Conservation (phyloP, 352 stramenopile species). For the Globisporangium orthogonon region DNA sequence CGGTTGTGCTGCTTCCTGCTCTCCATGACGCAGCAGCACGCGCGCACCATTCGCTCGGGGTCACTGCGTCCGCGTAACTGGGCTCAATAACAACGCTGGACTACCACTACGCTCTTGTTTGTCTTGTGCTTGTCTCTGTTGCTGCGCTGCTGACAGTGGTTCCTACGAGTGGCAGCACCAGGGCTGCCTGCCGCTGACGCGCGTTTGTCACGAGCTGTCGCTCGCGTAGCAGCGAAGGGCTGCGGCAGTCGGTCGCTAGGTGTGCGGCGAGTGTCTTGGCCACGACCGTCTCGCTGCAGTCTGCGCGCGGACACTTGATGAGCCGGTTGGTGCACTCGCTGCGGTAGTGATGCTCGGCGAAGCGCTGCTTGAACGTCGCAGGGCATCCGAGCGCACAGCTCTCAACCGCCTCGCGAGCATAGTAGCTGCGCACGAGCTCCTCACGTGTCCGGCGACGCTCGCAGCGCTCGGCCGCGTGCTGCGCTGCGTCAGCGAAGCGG, state of each 20-base stretch:
- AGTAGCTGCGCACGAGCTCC: conserved; percentile 26
- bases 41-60: conserved; percentile 9
- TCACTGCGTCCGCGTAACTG: conserved; percentile 6
- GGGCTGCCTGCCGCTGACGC: conserved; percentile 1
- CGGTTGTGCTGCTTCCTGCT: conserved; percentile 5
- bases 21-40: neutral
- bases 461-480: conserved; percentile 30
- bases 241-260: conserved; percentile 33
- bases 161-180: neutral
- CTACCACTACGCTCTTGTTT: conserved; percentile 20
- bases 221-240: conserved; percentile 15
- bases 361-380: conserved; percentile 22
- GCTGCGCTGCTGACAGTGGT: neutral
- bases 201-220: conserved; percentile 29
- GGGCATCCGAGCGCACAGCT: conserved; percentile 43
- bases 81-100: conserved; percentile 16
- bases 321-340: conserved; percentile 43
- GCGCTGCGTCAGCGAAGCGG: conserved; percentile 21
- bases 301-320: conserved; percentile 30
- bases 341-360: conserved; percentile 31
- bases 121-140: neutral
- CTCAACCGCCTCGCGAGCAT: conserved; percentile 32
- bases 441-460: conserved; percentile 33
- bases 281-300: conserved; percentile 50
- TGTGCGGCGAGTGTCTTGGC: conserved; percentile 31